Evolutionary conservation across 805 yeast species (phyloP), one percentile per base, ranked within the genome.

Genomic region (Priceomyces melissophilus): DNA sequence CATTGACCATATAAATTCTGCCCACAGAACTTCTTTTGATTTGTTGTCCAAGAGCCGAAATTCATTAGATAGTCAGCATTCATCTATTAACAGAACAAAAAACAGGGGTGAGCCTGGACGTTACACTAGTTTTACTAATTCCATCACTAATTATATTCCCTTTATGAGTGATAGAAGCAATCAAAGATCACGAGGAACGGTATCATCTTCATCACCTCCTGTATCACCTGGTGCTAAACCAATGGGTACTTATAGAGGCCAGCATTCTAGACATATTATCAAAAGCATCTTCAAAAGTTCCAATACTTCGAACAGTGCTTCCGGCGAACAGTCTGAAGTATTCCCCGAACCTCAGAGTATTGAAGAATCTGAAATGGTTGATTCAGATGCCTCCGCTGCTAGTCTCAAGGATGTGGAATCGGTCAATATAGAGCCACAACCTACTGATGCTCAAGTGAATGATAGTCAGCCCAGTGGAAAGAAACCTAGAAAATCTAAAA

Each of bases 101-200:
- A 41, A 48, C 35, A 56, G 43, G 37, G 27, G 15, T 6, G 29
- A 39, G 10, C 45, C 47, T 35, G 61, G 63, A 12, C 43, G 69
- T 15, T 61, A 63, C 45, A 48, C 58, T 30, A 60, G 61, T 41
- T 65, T 64, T 42, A 61, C 68, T 9, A 61, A 52, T 44, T 63
- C 73, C 2, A 57, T 69, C 15, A 57, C 65, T 4, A 67, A 65
- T 39, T 67, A 67, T 44, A 59, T 69, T 29, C 73, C 74, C 6
- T 69, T 69, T 43, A 67, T 66, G 67, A 61, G 61, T 27, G 69
- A 63, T 42, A 51, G 56, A 40, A 54, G 50, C 32, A 54, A 54
- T 28, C 47, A 55, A 36, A 41, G 50, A 15, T 41, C 52, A 1
- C 17, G 37, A 27, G 27, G 32, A 15, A 13, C 44, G 11, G 49